Percentiles rank a stretch among this genome's conserved stretches.
These are phyloP conservation scores for Geotrichum aggregatum DNA, from an alignment of 1,139 yeast genomes.

Conservation along the genomic window DNA sequence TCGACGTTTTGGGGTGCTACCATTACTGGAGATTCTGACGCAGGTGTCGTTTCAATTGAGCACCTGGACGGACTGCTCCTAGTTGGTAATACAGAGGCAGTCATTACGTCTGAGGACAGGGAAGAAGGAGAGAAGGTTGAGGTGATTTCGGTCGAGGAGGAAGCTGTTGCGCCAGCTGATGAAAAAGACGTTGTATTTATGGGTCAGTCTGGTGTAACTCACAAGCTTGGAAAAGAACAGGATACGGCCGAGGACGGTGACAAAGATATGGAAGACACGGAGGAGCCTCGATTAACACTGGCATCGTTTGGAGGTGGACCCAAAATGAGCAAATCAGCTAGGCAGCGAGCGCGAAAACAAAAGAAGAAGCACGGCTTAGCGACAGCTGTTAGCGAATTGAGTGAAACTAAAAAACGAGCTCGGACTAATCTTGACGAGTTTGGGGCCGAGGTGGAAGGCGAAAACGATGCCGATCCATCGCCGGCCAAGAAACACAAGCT, in stretches of 20 bases:
- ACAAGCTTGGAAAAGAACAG: not conserved
- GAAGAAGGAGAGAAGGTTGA: conserved; percentile 1
- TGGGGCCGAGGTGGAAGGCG: conserved; percentile 2
- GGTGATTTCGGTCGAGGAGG: not conserved
- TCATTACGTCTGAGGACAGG: not conserved
- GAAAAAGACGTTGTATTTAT: conserved; percentile 13
- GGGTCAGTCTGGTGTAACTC: conserved; percentile 14
- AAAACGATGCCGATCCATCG: conserved; percentile 1
- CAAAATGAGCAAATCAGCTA: conserved; percentile 7
- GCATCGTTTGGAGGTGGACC: conserved; percentile 3
- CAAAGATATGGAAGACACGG: not conserved
- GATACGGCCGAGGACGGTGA: conserved; percentile 1
- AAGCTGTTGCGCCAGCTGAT: not conserved
- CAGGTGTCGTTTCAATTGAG: conserved; percentile 9
- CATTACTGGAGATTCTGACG: not conserved
- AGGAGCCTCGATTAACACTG: not conserved
- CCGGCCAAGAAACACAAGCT: not conserved
- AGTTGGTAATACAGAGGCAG: not conserved
- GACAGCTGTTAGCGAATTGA: not conserved
- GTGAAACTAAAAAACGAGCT: conserved; percentile 1
- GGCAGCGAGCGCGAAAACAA: conserved; percentile 1
- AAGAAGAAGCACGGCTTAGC: not conserved
- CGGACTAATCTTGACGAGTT: too few relatives aligned
- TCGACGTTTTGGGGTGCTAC: conserved; percentile 18
- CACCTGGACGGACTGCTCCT: conserved; percentile 10